Base-by-base conservation (phyloP, 495 filamentous ascomycete genomes). In the Bombardia bombarda region DNA sequence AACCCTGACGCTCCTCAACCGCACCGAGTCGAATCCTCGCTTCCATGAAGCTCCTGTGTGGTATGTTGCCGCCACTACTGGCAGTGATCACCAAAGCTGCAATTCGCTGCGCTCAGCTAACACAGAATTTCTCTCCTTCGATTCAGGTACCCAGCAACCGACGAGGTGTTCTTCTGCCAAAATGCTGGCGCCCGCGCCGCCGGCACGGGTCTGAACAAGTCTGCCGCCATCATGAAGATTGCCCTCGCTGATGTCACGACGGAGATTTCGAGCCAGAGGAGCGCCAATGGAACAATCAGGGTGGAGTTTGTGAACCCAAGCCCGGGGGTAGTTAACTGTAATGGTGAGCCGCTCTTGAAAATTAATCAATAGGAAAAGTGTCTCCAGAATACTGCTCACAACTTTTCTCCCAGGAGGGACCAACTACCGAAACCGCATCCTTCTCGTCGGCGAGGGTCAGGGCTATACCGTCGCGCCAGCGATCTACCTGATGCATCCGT, bases 81-180 rank as follows among this genome's bases (percentile, higher is more conserved):
- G n/a, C n/a, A n/a, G n/a, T n/a, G n/a, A n/a, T n/a, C n/a, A n/a
- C n/a, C n/a, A n/a, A n/a, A n/a, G n/a, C n/a, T n/a, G n/a, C n/a
- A n/a, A n/a, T n/a, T n/a, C n/a, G n/a, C n/a, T n/a, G n/a, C n/a
- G n/a, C n/a, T n/a, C n/a, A n/a, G n/a, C n/a, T n/a, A n/a, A n/a
- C n/a, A n/a, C n/a, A n/a, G n/a, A n/a, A n/a, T n/a, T n/a, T n/a
- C n/a, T n/a, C n/a, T n/a, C 3, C 40, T 30, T 12, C 7, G 7
- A n/a, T 24, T 22, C 7, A 67, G 59, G 61, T 57, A 58, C 25
- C 66, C 61, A 3, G 51, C 52, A 22, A 72, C 63, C 0, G 67
- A 75, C 24, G 71, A 75, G 42, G 53, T 71, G 18, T 75, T 75
- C 56, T 74, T 75, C 33, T 64, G 60, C 8, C 70, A 75, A 39